These are phyloP conservation scores for Salvia rosmarinus DNA, from an alignment of 257 asterid genomes.

Conservation along the genomic window DNA sequence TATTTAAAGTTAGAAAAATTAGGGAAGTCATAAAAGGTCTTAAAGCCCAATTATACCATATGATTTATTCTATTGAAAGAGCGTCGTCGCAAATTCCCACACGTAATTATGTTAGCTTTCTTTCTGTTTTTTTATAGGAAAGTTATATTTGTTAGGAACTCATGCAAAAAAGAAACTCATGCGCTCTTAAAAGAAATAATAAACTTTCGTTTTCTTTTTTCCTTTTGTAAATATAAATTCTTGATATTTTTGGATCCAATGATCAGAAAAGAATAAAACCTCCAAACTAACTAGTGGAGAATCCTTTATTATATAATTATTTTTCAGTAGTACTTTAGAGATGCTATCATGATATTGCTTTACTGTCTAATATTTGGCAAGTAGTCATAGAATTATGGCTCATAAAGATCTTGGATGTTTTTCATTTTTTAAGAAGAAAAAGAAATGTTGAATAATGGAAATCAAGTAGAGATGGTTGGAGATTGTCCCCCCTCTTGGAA, in stretches of 20 bases:
- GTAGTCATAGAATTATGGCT: slow-evolving; percentile 39
- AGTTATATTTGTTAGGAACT: background rate
- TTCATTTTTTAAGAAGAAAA: slow-evolving; percentile 11
- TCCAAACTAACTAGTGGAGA: background rate
- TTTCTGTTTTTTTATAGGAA: background rate
- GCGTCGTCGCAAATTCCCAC: too few species aligned
- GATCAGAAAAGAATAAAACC: background rate
- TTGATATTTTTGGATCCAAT: background rate
- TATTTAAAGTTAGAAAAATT: background rate
- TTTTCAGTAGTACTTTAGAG: slow-evolving; percentile 19
- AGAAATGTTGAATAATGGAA: slow-evolving; percentile 14
- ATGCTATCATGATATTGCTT: slow-evolving; percentile 36
- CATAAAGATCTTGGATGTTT: slow-evolving; percentile 27
- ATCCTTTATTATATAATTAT: background rate
- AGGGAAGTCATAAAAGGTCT: background rate
- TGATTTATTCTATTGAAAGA: too few species aligned
- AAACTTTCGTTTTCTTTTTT: background rate
- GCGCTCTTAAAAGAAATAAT: background rate
- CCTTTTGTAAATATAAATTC: background rate
- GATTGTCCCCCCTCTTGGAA: slow-evolving; percentile 39
- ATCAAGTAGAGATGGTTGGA: slow-evolving; percentile 37
- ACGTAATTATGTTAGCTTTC: background rate
- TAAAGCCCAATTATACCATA: background rate
- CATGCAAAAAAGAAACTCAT: background rate
- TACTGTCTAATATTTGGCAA: slow-evolving; percentile 26